Evolutionary conservation across 2,329 filamentous ascomycete species (phyloP).

Genomic region (Boeremia exigua): DNA sequence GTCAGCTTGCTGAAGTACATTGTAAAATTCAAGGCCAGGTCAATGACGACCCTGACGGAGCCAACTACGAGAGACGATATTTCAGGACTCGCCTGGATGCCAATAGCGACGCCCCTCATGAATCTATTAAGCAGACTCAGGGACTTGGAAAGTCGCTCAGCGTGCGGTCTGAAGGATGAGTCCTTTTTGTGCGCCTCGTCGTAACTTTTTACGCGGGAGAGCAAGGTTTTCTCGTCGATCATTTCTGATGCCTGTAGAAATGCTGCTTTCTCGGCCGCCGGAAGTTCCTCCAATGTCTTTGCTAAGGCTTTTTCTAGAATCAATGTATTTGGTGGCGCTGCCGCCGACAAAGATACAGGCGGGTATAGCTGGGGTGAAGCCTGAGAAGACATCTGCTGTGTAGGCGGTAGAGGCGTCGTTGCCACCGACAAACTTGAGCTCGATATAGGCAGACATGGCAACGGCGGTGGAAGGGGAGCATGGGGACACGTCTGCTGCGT

Average conservation of each 20-base stretch:
- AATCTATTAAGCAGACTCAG: conserved; percentile 26
- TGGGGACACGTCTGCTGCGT: background rate
- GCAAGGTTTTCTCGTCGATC: conserved; percentile 17
- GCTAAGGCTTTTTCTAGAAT: background rate
- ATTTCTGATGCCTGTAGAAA: conserved; percentile 17
- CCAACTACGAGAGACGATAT: conserved; percentile 30
- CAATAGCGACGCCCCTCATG: conserved; percentile 27
- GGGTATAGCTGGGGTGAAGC: background rate
- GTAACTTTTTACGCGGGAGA: conserved; percentile 9
- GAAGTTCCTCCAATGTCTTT: conserved; percentile 11
- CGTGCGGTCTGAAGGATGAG: conserved; percentile 24
- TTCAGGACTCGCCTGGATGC: conserved; percentile 23
- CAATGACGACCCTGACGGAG: conserved; percentile 24
- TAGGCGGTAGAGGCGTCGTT: background rate
- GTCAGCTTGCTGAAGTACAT: conserved; percentile 25
- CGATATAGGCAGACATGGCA: background rate
- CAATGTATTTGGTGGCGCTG: background rate
- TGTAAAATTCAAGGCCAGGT: conserved; percentile 25
- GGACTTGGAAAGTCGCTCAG: conserved; percentile 24
- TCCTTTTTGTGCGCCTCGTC: conserved; percentile 21
- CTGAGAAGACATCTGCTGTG: background rate
- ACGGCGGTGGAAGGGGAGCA: background rate
- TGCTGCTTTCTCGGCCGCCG: conserved; percentile 19
- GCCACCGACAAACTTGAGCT: background rate
- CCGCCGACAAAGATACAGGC: background rate